These are phyloP conservation scores for Citrus reticulata DNA, from an alignment of 345 rosid genomes.

Conservation along the genomic window DNA sequence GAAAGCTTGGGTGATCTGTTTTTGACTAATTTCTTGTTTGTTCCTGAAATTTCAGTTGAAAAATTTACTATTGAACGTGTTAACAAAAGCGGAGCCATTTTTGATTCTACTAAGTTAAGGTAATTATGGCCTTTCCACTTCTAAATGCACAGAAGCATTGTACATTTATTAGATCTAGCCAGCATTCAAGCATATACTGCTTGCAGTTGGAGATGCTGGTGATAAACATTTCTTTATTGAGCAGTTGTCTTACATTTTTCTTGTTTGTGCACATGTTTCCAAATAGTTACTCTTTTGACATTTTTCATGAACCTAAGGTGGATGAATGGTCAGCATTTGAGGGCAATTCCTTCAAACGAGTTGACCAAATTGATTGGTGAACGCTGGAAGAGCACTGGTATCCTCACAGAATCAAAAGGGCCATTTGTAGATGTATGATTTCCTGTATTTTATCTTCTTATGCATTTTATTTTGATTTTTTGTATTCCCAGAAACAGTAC, in stretches of 20 bases:
- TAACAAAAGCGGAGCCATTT: conserved; percentile 84
- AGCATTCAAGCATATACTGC: not conserved
- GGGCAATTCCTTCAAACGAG: conserved; percentile 60
- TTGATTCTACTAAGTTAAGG: conserved; percentile 88
- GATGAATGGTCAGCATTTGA: conserved; percentile 96
- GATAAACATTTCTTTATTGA: not conserved
- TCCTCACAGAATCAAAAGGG: conserved; percentile 59
- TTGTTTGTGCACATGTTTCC: conserved; percentile 4
- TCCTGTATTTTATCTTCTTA: not conserved
- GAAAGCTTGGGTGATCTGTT: conserved; percentile 1
- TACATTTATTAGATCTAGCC: not conserved
- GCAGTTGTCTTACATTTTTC: not conserved
- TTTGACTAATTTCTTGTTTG: conserved; percentile 17
- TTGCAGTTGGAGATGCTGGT: not conserved
- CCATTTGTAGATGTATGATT: conserved; percentile 64
- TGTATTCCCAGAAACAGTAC: not conserved
- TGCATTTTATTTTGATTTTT: not conserved
- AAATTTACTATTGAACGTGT: conserved; percentile 79
- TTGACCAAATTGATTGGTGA: conserved; percentile 68
- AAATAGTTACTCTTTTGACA: conserved; percentile 13
- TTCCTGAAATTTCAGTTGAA: conserved; percentile 55
- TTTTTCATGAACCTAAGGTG: conserved; percentile 47
- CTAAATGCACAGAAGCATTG: not conserved
- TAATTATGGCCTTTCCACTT: conserved; percentile 23
- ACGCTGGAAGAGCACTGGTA: conserved; percentile 69